Conservation (phyloP, 2,329 filamentous ascomycete genomes). For the Orbilia oligospora region DNA sequence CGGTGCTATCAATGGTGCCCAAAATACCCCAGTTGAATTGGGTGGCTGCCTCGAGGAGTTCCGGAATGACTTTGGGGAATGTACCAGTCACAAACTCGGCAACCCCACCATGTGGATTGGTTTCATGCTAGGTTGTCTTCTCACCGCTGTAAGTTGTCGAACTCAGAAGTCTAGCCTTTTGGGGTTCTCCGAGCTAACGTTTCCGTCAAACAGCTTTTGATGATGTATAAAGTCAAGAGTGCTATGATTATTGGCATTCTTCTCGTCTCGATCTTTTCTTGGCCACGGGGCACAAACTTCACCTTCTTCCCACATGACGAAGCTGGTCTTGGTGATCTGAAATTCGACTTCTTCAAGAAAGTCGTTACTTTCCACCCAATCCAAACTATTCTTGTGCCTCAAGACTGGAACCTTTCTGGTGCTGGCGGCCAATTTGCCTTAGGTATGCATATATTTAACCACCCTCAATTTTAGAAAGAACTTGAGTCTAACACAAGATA, state of each 20-base stretch:
- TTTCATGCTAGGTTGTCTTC: conserved; percentile 85
- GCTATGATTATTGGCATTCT: conserved; percentile 87
- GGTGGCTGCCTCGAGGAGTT: conserved; percentile 78
- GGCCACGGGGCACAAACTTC: conserved; percentile 81
- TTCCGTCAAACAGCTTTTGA: conserved; percentile 40
- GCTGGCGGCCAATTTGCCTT: conserved; percentile 81
- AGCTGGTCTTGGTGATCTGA: conserved; percentile 73
- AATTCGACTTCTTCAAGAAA: conserved; percentile 88
- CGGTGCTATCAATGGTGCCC: conserved; percentile 80
- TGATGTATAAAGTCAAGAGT: conserved; percentile 81
- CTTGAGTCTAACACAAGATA: background rate
- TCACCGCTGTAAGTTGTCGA: conserved; percentile 75
- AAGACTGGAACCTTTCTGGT: conserved; percentile 79
- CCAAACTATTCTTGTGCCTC: conserved; percentile 76
- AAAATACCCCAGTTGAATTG: conserved; percentile 78
- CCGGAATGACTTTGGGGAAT: conserved; percentile 70
- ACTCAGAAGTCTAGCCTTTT: background rate
- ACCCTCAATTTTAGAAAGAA: conserved; percentile 8
- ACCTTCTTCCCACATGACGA: conserved; percentile 84
- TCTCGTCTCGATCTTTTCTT: conserved; percentile 88
- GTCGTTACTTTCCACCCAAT: conserved; percentile 89
- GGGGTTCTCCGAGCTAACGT: background rate
- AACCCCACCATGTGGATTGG: conserved; percentile 88
- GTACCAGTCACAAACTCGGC: conserved; percentile 80
- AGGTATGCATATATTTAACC: conserved; percentile 57